Evolutionary conservation across 495 filamentous ascomycete genomes (phyloP).

Genomic region (Hypomontagnella submonticulosa): DNA sequence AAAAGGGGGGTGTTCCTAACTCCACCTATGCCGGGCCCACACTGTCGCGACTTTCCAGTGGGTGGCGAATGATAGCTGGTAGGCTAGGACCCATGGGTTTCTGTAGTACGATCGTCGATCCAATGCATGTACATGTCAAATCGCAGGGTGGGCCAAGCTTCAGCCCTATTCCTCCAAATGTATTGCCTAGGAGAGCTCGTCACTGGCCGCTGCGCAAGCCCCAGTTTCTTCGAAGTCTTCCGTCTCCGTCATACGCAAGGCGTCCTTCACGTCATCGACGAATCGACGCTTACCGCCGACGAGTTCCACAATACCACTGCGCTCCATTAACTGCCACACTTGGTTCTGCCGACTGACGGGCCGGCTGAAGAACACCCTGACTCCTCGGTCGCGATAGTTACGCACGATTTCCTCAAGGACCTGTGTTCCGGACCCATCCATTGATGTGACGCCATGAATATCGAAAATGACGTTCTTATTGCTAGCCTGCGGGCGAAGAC

Average conservation of each 20-base stretch:
- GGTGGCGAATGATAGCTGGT: background rate
- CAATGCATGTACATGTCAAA: no score
- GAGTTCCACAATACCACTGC: slow-evolving; percentile 84
- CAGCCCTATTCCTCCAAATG: background rate
- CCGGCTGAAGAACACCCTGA: slow-evolving; percentile 89
- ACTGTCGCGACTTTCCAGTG: no score
- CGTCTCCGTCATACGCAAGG: slow-evolving; percentile 79
- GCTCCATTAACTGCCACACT: slow-evolving; percentile 78
- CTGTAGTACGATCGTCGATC: no score
- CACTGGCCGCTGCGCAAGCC: slow-evolving; percentile 38
- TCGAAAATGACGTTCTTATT: slow-evolving; percentile 96
- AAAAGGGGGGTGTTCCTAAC: no score
- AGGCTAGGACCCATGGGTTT: no score
- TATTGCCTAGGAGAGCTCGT: slow-evolving; percentile 24
- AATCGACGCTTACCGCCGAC: slow-evolving; percentile 81
- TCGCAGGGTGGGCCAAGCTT: background rate
- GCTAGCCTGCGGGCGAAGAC: slow-evolving; percentile 73
- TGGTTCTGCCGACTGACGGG: slow-evolving; percentile 68
- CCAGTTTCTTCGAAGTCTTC: slow-evolving; percentile 57
- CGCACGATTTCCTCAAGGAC: slow-evolving; percentile 90
- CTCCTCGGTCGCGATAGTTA: slow-evolving; percentile 74
- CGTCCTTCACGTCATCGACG: slow-evolving; percentile 84
- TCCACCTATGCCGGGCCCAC: no score
- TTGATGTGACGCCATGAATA: slow-evolving; percentile 90
- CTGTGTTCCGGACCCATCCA: slow-evolving; percentile 93